Base-by-base conservation (phyloP, 1,139 yeast species). In the Trichomonascaceae sp. region DNA sequence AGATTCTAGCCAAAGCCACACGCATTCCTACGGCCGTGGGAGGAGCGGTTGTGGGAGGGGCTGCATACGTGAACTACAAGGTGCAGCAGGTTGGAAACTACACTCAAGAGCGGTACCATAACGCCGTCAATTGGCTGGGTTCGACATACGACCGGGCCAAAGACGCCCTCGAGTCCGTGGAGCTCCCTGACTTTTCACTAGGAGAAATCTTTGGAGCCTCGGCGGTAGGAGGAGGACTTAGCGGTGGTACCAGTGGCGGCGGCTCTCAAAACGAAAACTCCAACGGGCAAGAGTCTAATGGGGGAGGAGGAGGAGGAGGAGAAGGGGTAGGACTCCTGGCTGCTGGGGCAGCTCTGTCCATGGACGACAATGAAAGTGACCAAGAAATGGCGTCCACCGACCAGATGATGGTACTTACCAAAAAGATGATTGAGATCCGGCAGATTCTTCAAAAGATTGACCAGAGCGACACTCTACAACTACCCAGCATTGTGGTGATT, bases 371-470 rank as follows among this genome's bases (percentile, higher is more conserved):
- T 17, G 51, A 49, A 26, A 43, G 44, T n/a, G 50, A 43, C 16
- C 46, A 44, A 22, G 48, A 46, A 3, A 58, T 50, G 11, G 59
- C 56, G 13, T 14, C 20, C 13, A 56, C 56, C 29, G 62, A 59
- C 32, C 55, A 58, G 34, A 89, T 89, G 77, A 63, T 89, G 55
- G 76, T 79, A 41, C 60, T 89, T 42, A 89, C 97, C 6, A 74
- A 85, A 45, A 93, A 84, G 56, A 92, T 92, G 98, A 92, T 92
- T 48, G 98, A 92, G 54, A 87, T 92, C 38, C 67, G 97, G 51
- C 71, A 76, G 35, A 69, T 89, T 30, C 63, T 92, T 35, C 71
- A 80, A 38, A 74, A 72, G 40, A 74, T 92, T 14, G 93, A 85
- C 50, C 77, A 79, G 40, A 64, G 78, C 4, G 87, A 84, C 28